Conservation (phyloP, 2,329 filamentous ascomycete species). For the Exophiala aquamarina region DNA sequence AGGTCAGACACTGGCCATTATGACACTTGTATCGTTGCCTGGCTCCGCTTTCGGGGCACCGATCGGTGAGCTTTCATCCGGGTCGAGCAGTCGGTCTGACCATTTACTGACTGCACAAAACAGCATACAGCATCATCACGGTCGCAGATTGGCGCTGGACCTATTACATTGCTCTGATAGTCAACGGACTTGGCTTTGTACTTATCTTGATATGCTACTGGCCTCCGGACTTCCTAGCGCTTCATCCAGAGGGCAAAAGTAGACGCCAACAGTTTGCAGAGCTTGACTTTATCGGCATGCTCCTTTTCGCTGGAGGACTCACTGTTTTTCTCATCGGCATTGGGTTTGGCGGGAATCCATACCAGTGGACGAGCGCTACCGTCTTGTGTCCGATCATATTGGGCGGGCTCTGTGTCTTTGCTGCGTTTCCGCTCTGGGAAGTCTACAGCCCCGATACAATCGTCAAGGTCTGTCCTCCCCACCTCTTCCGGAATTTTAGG, state of each 20-base stretch:
- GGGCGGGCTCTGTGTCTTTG: constrained; percentile 10
- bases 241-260: constrained; percentile 18
- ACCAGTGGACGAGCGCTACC: constrained; percentile 16
- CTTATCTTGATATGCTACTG: constrained; percentile 16
- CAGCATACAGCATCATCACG: constrained; percentile 2
- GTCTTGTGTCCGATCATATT: constrained; percentile 12
- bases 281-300: constrained; percentile 21
- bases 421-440: constrained; percentile 16
- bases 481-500: constrained; percentile 6
- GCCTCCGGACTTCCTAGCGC: constrained; percentile 14
- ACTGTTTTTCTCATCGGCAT: constrained; percentile 22
- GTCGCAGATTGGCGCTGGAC: constrained; percentile 14
- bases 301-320: constrained; percentile 19
- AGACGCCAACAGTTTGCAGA: constrained; percentile 18
- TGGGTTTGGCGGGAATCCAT: constrained; percentile 20
- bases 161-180: constrained; percentile 11
- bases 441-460: constrained; percentile 9
- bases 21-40: constrained; percentile 12
- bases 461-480: constrained; percentile 15
- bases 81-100: not conserved
- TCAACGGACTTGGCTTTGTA: constrained; percentile 10
- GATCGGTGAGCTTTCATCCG: constrained; percentile 7
- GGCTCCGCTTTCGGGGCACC: constrained; percentile 11
- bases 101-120: constrained; percentile 1
- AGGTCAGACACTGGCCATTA: constrained; percentile 14